Evolutionary conservation across 208 protist genomes (phyloP).

Genomic region (Trypanosoma scelopori): DNA sequence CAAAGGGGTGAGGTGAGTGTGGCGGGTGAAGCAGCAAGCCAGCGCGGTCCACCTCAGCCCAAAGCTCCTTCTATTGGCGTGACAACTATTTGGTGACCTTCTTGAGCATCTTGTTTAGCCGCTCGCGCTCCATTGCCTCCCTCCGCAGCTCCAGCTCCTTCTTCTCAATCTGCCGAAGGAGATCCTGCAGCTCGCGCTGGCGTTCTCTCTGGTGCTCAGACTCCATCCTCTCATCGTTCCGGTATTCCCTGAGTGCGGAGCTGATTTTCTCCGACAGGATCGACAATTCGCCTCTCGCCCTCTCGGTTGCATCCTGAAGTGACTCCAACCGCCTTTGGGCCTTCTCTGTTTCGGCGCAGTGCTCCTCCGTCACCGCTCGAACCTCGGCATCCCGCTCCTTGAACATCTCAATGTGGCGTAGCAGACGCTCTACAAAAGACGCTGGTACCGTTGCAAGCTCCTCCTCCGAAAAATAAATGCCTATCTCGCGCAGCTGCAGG

Average conservation of each 20-base stretch:
- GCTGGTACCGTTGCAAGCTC: slow-evolving; percentile 13
- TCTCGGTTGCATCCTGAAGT: slow-evolving; percentile 44
- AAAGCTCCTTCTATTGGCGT: too few species aligned
- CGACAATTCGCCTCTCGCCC: slow-evolving; percentile 31
- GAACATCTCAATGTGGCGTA: slow-evolving; percentile 28
- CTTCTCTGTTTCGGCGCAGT: background rate
- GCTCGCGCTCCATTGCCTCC: slow-evolving; percentile 61
- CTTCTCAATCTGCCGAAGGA: slow-evolving; percentile 64
- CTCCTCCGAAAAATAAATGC: slow-evolving; percentile 11
- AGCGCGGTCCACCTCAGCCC: too few species aligned
- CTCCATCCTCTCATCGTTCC: slow-evolving; percentile 39
- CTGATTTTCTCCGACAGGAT: slow-evolving; percentile 57
- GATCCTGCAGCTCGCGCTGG: slow-evolving; percentile 50
- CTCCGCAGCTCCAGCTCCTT: slow-evolving; percentile 59
- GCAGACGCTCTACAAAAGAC: slow-evolving; percentile 32
- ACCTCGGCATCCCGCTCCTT: slow-evolving; percentile 31
- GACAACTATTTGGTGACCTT: slow-evolving; percentile 34
- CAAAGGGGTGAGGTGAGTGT: background rate
- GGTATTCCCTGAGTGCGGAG: slow-evolving; percentile 46
- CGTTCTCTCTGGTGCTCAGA: slow-evolving; percentile 42
- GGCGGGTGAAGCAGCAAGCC: too few species aligned
- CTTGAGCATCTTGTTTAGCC: slow-evolving; percentile 71
- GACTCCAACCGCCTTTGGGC: slow-evolving; percentile 23
- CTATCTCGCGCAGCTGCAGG: slow-evolving; percentile 6
- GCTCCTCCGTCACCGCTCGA: slow-evolving; percentile 2